Evolutionary conservation across 768 basidiomycete species (phyloP).

Genomic region (Amanita jacksonii): DNA sequence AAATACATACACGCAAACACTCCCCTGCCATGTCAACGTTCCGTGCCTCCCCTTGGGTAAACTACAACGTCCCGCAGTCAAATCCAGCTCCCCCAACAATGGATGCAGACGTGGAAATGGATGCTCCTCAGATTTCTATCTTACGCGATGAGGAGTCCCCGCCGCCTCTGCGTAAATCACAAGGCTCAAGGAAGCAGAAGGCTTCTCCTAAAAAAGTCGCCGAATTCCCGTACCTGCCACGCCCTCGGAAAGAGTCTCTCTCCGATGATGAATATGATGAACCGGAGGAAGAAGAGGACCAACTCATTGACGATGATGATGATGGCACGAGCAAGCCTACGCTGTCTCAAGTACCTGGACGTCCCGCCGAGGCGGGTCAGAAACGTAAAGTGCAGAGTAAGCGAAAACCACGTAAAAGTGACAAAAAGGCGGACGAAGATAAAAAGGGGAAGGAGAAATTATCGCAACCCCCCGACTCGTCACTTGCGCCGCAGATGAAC

Average conservation of each 20-base stretch:
- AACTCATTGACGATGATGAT: slow-evolving; percentile 53
- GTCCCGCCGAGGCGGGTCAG: slow-evolving; percentile 26
- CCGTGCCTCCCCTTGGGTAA: slow-evolving; percentile 55
- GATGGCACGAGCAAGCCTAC: slow-evolving; percentile 23
- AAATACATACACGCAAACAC: slow-evolving; percentile 29
- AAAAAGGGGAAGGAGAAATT: slow-evolving; percentile 39
- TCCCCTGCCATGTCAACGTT: slow-evolving; percentile 34
- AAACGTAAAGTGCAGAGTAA: slow-evolving; percentile 45
- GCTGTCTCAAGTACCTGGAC: slow-evolving; percentile 20
- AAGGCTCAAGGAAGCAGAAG: slow-evolving; percentile 12
- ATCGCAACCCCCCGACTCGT: slow-evolving; percentile 25
- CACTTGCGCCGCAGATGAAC: slow-evolving; percentile 29
- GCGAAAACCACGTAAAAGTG: slow-evolving; percentile 43
- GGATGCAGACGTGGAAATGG: slow-evolving; percentile 54
- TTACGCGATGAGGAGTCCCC: slow-evolving; percentile 66
- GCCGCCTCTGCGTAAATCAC: slow-evolving; percentile 35
- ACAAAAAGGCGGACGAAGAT: slow-evolving; percentile 36
- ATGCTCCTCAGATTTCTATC: slow-evolving; percentile 76
- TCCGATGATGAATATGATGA: slow-evolving; percentile 52
- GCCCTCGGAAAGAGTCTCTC: slow-evolving; percentile 15
- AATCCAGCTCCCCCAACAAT: slow-evolving; percentile 20
- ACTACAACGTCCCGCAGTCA: slow-evolving; percentile 31
- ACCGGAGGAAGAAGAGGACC: slow-evolving; percentile 67
- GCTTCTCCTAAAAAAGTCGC: slow-evolving; percentile 9
- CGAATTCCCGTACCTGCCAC: slow-evolving; percentile 10